These are phyloP conservation scores for Prunus campanulata DNA, from an alignment of 306 rosid species.

Conservation along the genomic window DNA sequence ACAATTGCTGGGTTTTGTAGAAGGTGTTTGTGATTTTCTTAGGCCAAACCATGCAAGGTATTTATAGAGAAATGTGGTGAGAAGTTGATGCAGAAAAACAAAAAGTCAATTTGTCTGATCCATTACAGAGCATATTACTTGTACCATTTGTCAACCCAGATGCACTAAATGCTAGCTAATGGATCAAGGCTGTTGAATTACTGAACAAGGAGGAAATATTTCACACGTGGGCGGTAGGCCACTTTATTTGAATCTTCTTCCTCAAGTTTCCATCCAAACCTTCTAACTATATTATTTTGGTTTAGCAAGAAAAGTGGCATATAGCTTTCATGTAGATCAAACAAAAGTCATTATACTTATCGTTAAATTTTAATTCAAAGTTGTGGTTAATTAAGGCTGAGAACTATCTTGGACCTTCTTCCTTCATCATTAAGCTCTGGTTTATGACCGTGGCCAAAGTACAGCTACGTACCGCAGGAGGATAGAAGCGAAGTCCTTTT, in stretches of 20 bases:
- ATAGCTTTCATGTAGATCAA: not conserved
- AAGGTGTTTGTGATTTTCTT: not conserved
- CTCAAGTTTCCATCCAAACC: not conserved
- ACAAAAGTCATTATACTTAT: not conserved
- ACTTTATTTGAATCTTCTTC: not conserved
- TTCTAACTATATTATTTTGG: not conserved
- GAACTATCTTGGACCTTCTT: not conserved
- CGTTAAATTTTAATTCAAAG: not conserved
- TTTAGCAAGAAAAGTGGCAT: not conserved
- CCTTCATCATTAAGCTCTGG: not conserved
- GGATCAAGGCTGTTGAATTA: conserved; percentile 7
- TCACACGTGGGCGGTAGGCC: not conserved
- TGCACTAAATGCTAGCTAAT: too few species aligned
- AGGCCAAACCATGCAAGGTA: conserved; percentile 34
- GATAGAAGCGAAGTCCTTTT: not conserved
- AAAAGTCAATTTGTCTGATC: not conserved
- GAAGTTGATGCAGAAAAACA: not conserved
- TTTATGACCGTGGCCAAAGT: not conserved
- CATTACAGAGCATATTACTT: not conserved
- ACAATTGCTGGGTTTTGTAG: not conserved
- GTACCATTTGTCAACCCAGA: not conserved
- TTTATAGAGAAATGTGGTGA: conserved; percentile 3
- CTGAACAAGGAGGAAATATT: not conserved
- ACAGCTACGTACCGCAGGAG: not conserved
- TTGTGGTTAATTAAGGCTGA: not conserved